Base-by-base conservation (phyloP, 2,329 filamentous ascomycete species). In the Colletotrichum sp. region DNA sequence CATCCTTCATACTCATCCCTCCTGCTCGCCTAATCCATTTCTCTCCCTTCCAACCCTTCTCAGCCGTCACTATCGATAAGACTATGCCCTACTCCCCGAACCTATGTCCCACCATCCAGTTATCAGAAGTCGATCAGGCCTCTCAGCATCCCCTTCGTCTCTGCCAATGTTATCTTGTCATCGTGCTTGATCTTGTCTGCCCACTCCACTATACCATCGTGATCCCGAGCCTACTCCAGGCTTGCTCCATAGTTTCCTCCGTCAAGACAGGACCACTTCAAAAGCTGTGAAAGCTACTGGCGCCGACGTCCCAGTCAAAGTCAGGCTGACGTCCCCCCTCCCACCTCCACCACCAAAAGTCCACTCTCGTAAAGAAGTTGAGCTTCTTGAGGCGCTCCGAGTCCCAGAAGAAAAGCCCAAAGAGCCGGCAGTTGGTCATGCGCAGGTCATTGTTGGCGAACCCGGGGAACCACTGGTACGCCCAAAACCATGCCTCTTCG, bases 401-500 rank as follows among this genome's bases (percentile, higher is more conserved):
- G 34, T 76, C 71, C 71, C 71, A 76, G 59, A 76, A 76, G 59
- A 74, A 76, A 8, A 76, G 52, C 44, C 74, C 74, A 26, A 74
- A 76, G 5, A 74, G 59, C 6, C 74, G 71, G 30, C 74, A 76
- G 10, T 76, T 75, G 12, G 48, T 76, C 74, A 76, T 74, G 6
- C 71, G 59, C 8, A 59, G 44, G 30, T 74, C 74, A 24, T 76
- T 74, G 71, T 63, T 69, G 44, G 34, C 44, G 7, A 57, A 32
- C 3, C 71, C 70, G 8, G 59, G 44, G 28, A 69, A 74, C 18
- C 44, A 65, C 26, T 74, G 64, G 26, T 76, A 76, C 13, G 74
- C 71, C 74, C 74, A 76, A 24, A 74, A 74, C 74, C 74, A 76
- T 24, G 74, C 74, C 39, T 76, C 59, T 39, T 76, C 74, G 2